Base-by-base conservation (phyloP, 495 filamentous ascomycete species). In the Aspergillus bridgeri region DNA sequence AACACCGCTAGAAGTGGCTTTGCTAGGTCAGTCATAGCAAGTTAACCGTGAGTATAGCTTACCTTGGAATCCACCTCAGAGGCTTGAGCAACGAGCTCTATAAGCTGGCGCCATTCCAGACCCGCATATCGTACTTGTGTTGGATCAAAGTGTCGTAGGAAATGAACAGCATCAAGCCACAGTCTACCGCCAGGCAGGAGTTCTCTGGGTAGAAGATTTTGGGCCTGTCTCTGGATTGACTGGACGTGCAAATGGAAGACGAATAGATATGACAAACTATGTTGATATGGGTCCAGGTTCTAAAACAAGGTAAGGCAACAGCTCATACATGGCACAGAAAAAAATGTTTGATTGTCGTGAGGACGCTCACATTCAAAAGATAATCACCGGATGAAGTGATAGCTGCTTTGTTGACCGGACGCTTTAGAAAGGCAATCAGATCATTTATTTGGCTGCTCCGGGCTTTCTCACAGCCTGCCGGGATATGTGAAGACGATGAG, bases 51-150 rank as follows among this genome's bases (percentile, higher is more conserved):
- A 44, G 17, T n/a, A 23, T 17, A 27, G 54, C 77, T 54, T 73
- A 77, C 85, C 69, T 76, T 72, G 18, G 71, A 67, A 21, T 61
- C 61, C 33, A 56, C 54, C 18, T 74, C 60, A 4, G 84, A 79
- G 51, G 78, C 61, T 19, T 60, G 58, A 15, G 67, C 73, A 20
- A 82, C 60, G 42, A 68, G 52, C n/a, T 83, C 81, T 19, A 87
- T 33, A 8, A 89, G 68, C 24, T 68, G 67, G 38, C 76, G 70
- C 71, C 83, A 84, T 53, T 84, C 78, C 1, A 57, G 48, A 5
- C 83, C 83, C 38, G 71, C 75, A 67, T 88, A 87, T 65, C 83
- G 76, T 8, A 84, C 65, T 61, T 88, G 86, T 24, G 82, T 67
- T 5, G 76, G 72, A 64, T 89, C 81, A 65, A 85, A 87, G 3